Base-by-base conservation (phyloP, 2,329 filamentous ascomycete species). In the Sphaerulina vaccinii region DNA sequence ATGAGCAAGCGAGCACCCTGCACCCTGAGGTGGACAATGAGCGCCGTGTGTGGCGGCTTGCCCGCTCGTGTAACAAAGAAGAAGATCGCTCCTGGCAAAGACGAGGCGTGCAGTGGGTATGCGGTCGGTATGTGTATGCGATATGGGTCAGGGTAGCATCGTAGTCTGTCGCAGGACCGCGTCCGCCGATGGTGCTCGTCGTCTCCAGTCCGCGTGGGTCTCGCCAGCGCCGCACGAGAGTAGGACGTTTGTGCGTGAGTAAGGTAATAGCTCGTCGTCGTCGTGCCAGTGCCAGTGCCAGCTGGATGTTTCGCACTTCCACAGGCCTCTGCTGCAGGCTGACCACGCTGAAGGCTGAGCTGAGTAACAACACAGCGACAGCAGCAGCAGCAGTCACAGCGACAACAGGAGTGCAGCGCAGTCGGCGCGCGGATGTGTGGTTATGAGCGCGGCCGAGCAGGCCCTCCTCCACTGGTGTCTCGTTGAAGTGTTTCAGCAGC, bases 11-110 rank as follows among this genome's bases (percentile, higher is more conserved):
- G 27, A 32, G 27, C 27, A 10, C 10, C 5, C 27, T 32, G 27
- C n/a, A 32, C 27, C 27, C 27, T 13, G 13, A 36, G 8, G 40
- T 18, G 18, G 45, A 52, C 50, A 49, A 52, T 49, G 49, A 38
- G 36, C 44, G 40, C 33, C 21, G 29, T 21, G 35, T 23, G 40
- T 38, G 48, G 43, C 44, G 22, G 44, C 40, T 36, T 45, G 44
- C 19, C 42, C 29, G 29, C 9, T 39, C 33, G 51, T 54, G 51
- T 23, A 43, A 57, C 55, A 57, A 57, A 54, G 51, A 57, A 54
- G 51, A 48, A 23, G 19, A 23, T 37, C 27, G 23, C 50, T 29
- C 29, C 33, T 33, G 21, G 19, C 41, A 44, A 40, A 48, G 41
- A 35, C 6, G 23, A 19, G 27, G 13, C 39, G 27, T 37, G 32